Evolutionary conservation across 768 basidiomycete genomes (phyloP), one percentile per base, ranked within the genome.

Genomic region (Termitomyces sp.): DNA sequence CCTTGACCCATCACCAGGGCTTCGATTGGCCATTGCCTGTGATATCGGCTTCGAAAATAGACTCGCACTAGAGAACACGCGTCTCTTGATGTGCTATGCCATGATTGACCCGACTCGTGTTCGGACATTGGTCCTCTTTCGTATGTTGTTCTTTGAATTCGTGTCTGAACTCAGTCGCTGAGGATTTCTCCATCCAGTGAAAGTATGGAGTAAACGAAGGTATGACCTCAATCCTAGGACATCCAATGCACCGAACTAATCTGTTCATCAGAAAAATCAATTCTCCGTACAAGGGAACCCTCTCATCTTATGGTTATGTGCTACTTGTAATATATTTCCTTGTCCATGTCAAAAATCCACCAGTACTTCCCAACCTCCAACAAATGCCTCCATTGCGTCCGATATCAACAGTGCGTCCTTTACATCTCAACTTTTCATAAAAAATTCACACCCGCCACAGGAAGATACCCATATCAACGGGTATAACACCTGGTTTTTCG

Each of bases 31-130:
- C 59, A 96, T 99, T 67, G 92, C 96, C 7, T 98, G 96, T 72
- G 96, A 99, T 73, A 99, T 99, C 65, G 96, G 96, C 17, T 98
- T 98, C 68, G 96, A 97, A 79, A 98, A 98, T 76, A 85, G 96
- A 69, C 81, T 99, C 58, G 96, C 96, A 32, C 80, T 99, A 60
- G 96, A 99, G 78, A 99, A 99, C 74, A 99, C 96, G 38, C 84
- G 96, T 59, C 77, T 99, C 62, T 81, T 99, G 60, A 89, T 96
- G 85, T 98, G 94, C 72, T 99, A 99, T 75, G 96, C 96, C 66
- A 94, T 94, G 82, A 86, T 98, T 70, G 96, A 99, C 75, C 94
- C 95, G 8, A 88, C 93, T 46, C 86, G 96, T 68, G 89, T 99
- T 60, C 83, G 95, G 66, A 96, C 94, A 0, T 79, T 99, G 76